Conservation (phyloP, 306 rosid genomes). For the Malus orientalis region DNA sequence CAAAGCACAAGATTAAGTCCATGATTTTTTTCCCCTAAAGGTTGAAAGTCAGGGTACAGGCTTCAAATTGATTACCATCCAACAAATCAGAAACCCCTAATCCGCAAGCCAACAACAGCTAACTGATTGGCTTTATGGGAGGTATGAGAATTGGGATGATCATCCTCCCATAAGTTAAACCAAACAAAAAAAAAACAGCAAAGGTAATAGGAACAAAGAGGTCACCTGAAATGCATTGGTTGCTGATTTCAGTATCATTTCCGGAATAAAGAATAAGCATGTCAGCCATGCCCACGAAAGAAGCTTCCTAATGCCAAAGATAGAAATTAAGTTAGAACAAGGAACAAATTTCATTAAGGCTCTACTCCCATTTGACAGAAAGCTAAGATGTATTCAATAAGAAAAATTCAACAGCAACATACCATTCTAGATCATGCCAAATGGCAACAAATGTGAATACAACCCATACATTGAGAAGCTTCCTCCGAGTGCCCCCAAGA, state of each 20-base stretch:
- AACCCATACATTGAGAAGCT: constrained; percentile 78
- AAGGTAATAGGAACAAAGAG: not conserved
- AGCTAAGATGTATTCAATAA: constrained; percentile 15
- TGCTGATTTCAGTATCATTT: constrained; percentile 70
- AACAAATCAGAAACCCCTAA: no score
- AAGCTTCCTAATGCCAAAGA: constrained; percentile 70
- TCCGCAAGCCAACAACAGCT: not conserved
- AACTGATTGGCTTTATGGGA: not conserved
- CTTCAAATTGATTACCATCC: no score
- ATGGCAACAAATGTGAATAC: constrained; percentile 86
- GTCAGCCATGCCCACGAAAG: constrained; percentile 98
- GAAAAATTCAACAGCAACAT: constrained; percentile 18
- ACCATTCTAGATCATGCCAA: constrained; percentile 98
- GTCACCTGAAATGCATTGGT: constrained; percentile 64
- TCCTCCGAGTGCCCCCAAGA: constrained; percentile 76
- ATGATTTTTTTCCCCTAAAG: not conserved
- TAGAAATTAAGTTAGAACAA: constrained; percentile 5
- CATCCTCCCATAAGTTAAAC: not conserved
- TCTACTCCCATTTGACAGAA: constrained; percentile 15
- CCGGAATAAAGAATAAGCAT: constrained; percentile 83
- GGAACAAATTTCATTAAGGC: constrained; percentile 9
- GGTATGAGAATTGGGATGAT: not conserved
- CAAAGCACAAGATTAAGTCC: not conserved
- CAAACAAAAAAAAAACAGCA: not conserved
- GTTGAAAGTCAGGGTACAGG: not conserved